These are phyloP conservation scores for Quercus berberidifolia DNA, from an alignment of 306 rosid species.

Conservation along the genomic window DNA sequence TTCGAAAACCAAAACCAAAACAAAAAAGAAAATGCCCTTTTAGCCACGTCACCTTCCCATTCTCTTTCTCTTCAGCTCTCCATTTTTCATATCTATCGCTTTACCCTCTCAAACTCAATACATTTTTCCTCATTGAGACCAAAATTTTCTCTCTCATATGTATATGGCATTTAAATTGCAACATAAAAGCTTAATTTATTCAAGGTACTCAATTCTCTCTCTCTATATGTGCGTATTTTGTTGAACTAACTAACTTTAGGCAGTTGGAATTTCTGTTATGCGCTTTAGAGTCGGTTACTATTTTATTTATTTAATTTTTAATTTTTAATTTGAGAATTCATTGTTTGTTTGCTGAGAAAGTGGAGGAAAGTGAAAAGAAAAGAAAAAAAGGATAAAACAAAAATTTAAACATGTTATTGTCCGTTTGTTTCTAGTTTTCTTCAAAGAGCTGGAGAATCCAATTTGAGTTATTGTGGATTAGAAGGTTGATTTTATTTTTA, in stretches of 20 bases:
- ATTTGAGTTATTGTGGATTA: background rate
- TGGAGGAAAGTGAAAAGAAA: background rate
- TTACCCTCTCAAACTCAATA: background rate
- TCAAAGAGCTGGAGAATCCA: background rate
- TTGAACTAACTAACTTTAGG: background rate
- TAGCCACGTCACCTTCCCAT: constrained; percentile 31
- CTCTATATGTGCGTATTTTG: background rate
- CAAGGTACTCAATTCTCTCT: constrained; percentile 50
- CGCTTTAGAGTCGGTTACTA: background rate
- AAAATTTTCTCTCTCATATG: constrained; percentile 18
- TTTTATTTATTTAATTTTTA: background rate
- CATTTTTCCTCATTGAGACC: constrained; percentile 13
- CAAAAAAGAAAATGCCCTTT: background rate
- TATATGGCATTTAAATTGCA: constrained; percentile 63
- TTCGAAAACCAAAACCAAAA: constrained; percentile 4
- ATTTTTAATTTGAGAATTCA: background rate
- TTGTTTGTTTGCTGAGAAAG: constrained; percentile 23
- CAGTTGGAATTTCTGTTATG: constrained; percentile 16
- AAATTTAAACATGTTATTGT: background rate
- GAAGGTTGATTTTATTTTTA: background rate
- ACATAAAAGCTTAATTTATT: constrained; percentile 39
- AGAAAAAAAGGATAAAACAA: background rate
- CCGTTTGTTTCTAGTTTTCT: background rate
- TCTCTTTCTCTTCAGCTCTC: background rate
- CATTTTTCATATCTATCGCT: background rate